These are phyloP conservation scores for Azolla pinnata DNA, from an alignment of 75 land plant genomes.

Conservation along the genomic window DNA sequence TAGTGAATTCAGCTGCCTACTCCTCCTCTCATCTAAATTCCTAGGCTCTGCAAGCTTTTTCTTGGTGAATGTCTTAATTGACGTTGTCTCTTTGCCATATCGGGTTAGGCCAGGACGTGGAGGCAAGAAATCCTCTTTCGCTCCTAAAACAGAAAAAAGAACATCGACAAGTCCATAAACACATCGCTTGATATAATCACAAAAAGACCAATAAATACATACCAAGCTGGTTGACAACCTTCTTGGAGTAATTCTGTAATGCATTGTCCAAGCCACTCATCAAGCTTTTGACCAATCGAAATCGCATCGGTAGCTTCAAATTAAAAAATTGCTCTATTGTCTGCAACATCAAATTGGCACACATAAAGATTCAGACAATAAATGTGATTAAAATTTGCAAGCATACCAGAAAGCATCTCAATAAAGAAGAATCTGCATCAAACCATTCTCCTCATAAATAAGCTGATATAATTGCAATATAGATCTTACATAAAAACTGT, in stretches of 20 bases:
- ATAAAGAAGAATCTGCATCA: too few relatives aligned
- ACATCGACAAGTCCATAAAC: neutral
- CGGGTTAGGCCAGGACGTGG: slow-evolving; percentile 81
- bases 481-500: too few relatives aligned
- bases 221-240: slow-evolving; percentile 62
- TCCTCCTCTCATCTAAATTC: slow-evolving; percentile 53
- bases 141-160: slow-evolving; percentile 24
- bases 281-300: slow-evolving; percentile 49
- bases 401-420: too few relatives aligned
- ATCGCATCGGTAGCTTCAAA: slow-evolving; percentile 82
- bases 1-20: slow-evolving; percentile 54
- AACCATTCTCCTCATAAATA: too few relatives aligned
- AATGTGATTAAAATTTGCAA: too few relatives aligned
- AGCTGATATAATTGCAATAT: too few relatives aligned
- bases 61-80: slow-evolving; percentile 70
- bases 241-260: slow-evolving; percentile 65
- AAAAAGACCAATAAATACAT: slow-evolving; percentile 5
- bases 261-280: slow-evolving; percentile 84
- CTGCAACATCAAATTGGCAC: too few relatives aligned
- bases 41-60: slow-evolving; percentile 55
- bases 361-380: too few relatives aligned
- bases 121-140: slow-evolving; percentile 70
- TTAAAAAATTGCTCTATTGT: slow-evolving; percentile 88
- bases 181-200: too few relatives aligned
- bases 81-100: slow-evolving; percentile 65